Evolutionary conservation across 2,329 filamentous ascomycete genomes (phyloP), one percentile per base, ranked within the genome.

Genomic region (Fusarium penzigii): DNA sequence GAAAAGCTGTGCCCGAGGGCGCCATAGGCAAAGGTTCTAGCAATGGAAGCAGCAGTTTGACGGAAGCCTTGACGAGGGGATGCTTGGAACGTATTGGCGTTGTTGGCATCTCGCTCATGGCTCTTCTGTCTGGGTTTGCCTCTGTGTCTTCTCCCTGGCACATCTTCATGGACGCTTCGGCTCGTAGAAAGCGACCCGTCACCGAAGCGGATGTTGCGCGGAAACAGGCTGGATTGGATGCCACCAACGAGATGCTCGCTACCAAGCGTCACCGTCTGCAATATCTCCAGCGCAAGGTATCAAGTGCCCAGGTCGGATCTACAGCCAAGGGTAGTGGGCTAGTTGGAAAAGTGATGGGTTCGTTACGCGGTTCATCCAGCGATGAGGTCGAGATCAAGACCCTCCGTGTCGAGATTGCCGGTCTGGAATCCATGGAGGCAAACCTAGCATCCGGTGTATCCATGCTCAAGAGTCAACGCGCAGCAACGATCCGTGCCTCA

Each of bases 121-220:
- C 90, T 14, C 80, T 92, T 13, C 76, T 96, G n/a, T 90, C 90
- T 7, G 91, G 91, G 0, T 96, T 95, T 64, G 91, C 91, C 6
- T 90, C 90, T n/a, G 88, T 95, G 34, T 92, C 89, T 20, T 88
- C 89, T 2, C 85, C 92, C 2, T 96, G 91, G 90, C 88, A 95
- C 66, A 90, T 84, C 1, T 90, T 95, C 71, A 82, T 85, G 20
- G 84, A 85, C 29, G 82, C 81, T 39, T 75, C 83, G 42, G 67
- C 72, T 10, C 70, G 73, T 32, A 69, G 69, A 44, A 75, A 74
- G 46, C 78, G 81, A 29, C 82, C 82, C 4, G 83, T 92, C 16
- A 86, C 87, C 0, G 90, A 95, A 46, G 78, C 83, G 10, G 89
- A 93, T 59, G 81, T 96, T 44, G 77, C 83, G 44, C 82, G 91